phyloP scores from a whole-genome alignment of 805 yeast species.

The Grigorovia transvaalensis region DNA sequence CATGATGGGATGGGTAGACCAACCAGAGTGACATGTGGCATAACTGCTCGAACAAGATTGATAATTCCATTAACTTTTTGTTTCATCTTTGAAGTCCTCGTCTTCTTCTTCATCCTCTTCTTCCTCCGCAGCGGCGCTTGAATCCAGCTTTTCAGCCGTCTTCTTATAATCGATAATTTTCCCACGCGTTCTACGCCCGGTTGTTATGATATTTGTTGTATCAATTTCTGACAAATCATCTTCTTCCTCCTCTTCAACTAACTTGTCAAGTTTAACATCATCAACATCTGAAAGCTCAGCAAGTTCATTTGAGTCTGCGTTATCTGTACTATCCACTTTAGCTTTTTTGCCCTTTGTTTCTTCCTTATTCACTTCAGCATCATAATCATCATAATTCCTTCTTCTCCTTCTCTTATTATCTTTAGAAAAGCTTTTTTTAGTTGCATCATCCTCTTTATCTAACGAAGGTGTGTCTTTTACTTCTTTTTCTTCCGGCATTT shows the following conservation, averaged over 20 bases:
- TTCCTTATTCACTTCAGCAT: constrained; percentile 50
- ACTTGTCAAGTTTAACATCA: constrained; percentile 44
- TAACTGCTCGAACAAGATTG: too few species aligned
- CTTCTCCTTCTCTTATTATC: constrained; percentile 24
- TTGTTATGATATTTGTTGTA: constrained; percentile 68
- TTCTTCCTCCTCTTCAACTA: constrained; percentile 56
- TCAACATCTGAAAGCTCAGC: constrained; percentile 40
- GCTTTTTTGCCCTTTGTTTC: constrained; percentile 32
- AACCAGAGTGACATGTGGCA: too few species aligned
- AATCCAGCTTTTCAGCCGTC: constrained; percentile 62
- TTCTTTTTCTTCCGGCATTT: constrained; percentile 23
- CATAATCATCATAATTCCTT: constrained; percentile 51
- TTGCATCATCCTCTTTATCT: not conserved
- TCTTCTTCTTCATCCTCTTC: constrained; percentile 17
- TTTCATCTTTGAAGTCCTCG: constrained; percentile 16
- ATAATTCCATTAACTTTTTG: too few species aligned
- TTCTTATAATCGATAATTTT: constrained; percentile 75
- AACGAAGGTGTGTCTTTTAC: constrained; percentile 5
- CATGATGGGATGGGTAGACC: too few species aligned
- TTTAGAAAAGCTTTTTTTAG: constrained; percentile 2
- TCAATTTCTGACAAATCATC: constrained; percentile 77
- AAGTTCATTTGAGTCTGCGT: constrained; percentile 23
- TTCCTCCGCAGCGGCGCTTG: constrained; percentile 25
- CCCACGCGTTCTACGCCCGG: constrained; percentile 86
- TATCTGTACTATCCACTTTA: constrained; percentile 18